These are phyloP conservation scores for Fusarium napiforme DNA, from an alignment of 2,329 filamentous ascomycete genomes.

Conservation along the genomic window DNA sequence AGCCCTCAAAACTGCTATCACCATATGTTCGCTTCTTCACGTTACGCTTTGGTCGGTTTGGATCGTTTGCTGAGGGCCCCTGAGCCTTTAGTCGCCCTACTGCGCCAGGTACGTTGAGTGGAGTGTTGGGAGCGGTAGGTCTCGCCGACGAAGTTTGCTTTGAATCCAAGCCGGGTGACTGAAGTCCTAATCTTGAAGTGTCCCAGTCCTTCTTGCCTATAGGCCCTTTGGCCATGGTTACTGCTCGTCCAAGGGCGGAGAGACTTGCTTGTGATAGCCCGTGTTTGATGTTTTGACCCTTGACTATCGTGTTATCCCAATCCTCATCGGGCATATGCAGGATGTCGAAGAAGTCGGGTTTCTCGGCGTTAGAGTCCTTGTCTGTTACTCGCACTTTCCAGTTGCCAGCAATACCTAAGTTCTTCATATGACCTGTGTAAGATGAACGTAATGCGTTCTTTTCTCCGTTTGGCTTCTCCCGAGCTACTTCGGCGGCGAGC, in stretches of 20 bases:
- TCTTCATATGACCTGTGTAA: conserved; percentile 76
- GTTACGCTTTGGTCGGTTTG: conserved; percentile 69
- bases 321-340: conserved; percentile 64
- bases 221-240: conserved; percentile 67
- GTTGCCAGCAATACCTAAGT: conserved; percentile 68
- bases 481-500: conserved; percentile 70
- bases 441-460: conserved; percentile 75
- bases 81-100: conserved; percentile 53
- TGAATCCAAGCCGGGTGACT: conserved; percentile 56
- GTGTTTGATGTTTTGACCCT: conserved; percentile 64
- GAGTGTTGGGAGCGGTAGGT: conserved; percentile 65
- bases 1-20: conserved; percentile 79
- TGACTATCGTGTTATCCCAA: conserved; percentile 65
- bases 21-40: conserved; percentile 81
- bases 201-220: conserved; percentile 68
- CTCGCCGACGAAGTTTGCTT: conserved; percentile 57
- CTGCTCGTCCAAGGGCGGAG: conserved; percentile 60
- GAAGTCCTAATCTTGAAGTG: conserved; percentile 66
- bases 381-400: conserved; percentile 70
- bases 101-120: conserved; percentile 52
- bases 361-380: conserved; percentile 52
- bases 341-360: conserved; percentile 64
- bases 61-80: conserved; percentile 56
- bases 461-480: conserved; percentile 72
- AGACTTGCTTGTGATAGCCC: conserved; percentile 61